Evolutionary conservation across 352 stramenopile species (phyloP).

Genomic region (Pythium diclinum): DNA sequence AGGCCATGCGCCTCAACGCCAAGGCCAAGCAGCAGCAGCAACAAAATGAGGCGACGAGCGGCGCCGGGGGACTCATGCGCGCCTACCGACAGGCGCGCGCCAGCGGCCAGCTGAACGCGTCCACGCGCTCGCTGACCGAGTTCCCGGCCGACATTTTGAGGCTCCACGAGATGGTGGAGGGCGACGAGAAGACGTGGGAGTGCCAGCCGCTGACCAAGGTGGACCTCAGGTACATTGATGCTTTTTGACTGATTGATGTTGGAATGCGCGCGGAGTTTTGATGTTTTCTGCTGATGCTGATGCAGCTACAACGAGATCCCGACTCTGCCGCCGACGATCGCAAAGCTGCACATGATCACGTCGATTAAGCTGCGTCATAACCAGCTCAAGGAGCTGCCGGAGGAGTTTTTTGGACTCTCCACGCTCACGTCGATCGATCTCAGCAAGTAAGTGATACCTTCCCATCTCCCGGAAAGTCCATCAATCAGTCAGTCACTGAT

Average conservation of each 20-base stretch:
- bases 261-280: not conserved
- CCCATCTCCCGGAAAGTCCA: not conserved
- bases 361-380: conserved; percentile 81
- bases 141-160: conserved; percentile 64
- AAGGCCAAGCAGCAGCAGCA: conserved; percentile 14
- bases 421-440: conserved; percentile 67
- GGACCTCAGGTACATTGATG: conserved; percentile 52
- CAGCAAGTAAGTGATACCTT: conserved; percentile 56
- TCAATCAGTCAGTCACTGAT: conserved; percentile 1
- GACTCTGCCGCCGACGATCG: conserved; percentile 46
- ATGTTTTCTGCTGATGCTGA: not conserved
- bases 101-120: conserved; percentile 60
- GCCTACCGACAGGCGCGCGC: conserved; percentile 56
- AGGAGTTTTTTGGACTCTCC: conserved; percentile 52
- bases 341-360: conserved; percentile 42
- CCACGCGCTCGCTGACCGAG: conserved; percentile 40
- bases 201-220: conserved; percentile 62
- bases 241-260: not conserved
- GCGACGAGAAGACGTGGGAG: conserved; percentile 74
- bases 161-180: conserved; percentile 57
- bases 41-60: conserved; percentile 8
- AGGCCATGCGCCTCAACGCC: conserved; percentile 36
- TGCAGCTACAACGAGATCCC: conserved; percentile 76
- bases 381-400: conserved; percentile 42
- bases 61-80: conserved; percentile 24